These are phyloP conservation scores for Xylaria scruposa DNA, from an alignment of 495 filamentous ascomycete genomes.

Conservation along the genomic window DNA sequence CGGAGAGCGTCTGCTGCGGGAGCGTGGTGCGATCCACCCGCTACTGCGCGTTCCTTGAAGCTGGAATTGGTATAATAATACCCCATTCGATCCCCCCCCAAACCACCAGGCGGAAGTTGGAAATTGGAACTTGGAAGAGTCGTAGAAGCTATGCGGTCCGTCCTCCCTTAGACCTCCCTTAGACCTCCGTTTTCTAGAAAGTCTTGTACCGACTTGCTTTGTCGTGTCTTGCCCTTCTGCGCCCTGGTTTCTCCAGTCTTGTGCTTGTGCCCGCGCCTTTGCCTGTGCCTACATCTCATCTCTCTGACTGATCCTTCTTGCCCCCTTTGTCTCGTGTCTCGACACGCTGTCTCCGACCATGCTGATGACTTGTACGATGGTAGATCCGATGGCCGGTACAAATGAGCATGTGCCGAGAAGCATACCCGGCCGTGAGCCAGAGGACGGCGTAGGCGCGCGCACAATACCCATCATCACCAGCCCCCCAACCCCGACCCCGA, in stretches of 20 bases:
- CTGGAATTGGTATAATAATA: constrained; percentile 28
- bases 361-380: constrained; percentile 34
- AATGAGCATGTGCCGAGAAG: constrained; percentile 56
- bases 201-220: neutral
- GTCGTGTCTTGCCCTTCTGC: constrained; percentile 14
- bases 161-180: constrained; percentile 20
- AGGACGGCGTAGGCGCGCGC: constrained; percentile 51
- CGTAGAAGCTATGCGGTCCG: constrained; percentile 29
- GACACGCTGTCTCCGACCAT: constrained; percentile 32
- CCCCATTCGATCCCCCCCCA: constrained; percentile 16
- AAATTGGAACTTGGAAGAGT: constrained; percentile 15
- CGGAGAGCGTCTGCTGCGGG: constrained; percentile 9
- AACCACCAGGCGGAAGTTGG: neutral
- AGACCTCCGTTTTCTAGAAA: constrained; percentile 21
- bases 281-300: constrained; percentile 4
- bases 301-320: constrained; percentile 14
- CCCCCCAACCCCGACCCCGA: constrained; percentile 42
- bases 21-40: constrained; percentile 20
- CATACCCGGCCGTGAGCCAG: constrained; percentile 44
- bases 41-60: constrained; percentile 25
- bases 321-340: constrained; percentile 35
- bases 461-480: constrained; percentile 55
- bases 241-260: neutral
- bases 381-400: constrained; percentile 57
- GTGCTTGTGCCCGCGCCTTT: neutral